These are phyloP conservation scores for Epichloe aotearoae DNA, from an alignment of 2,329 filamentous ascomycete genomes.

Conservation along the genomic window DNA sequence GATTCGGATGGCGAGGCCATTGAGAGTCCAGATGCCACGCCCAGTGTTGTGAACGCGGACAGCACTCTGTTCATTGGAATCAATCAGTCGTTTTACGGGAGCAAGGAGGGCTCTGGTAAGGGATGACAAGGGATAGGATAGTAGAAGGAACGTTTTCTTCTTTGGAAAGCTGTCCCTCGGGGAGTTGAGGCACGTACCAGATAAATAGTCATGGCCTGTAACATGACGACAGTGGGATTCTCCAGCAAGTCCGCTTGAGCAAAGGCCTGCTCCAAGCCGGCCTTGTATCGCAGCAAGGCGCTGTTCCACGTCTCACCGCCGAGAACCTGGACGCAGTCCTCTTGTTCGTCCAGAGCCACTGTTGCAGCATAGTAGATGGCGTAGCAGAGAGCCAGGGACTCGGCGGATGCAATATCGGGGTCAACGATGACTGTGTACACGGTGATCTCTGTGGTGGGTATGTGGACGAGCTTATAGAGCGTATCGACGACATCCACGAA, in stretches of 20 bases:
- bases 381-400: conserved; percentile 26
- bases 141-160: too few relatives aligned
- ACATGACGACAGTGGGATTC: conserved; percentile 20
- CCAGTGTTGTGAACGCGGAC: conserved; percentile 21
- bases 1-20: conserved; percentile 31
- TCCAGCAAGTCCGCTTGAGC: conserved; percentile 27
- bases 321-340: conserved; percentile 17
- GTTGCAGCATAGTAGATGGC: conserved; percentile 37
- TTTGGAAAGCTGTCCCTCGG: too few relatives aligned
- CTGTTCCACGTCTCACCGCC: conserved; percentile 13
- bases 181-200: conserved; percentile 14
- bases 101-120: too few relatives aligned
- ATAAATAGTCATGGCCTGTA: conserved; percentile 26
- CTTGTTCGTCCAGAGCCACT: conserved; percentile 23
- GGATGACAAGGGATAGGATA: too few relatives aligned
- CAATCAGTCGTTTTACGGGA: too few relatives aligned
- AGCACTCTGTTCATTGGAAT: neutral
- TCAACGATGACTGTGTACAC: conserved; percentile 20
- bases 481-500: conserved; percentile 17
- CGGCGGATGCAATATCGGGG: conserved; percentile 13
- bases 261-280: conserved; percentile 24
- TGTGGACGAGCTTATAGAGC: conserved; percentile 16
- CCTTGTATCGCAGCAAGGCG: conserved; percentile 17
- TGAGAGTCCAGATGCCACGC: conserved; percentile 25
- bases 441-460: conserved; percentile 18